Percentiles rank a stretch among this genome's conserved stretches.
Conservation (phyloP, 345 rosid genomes). For the Brassica carinata region DNA sequence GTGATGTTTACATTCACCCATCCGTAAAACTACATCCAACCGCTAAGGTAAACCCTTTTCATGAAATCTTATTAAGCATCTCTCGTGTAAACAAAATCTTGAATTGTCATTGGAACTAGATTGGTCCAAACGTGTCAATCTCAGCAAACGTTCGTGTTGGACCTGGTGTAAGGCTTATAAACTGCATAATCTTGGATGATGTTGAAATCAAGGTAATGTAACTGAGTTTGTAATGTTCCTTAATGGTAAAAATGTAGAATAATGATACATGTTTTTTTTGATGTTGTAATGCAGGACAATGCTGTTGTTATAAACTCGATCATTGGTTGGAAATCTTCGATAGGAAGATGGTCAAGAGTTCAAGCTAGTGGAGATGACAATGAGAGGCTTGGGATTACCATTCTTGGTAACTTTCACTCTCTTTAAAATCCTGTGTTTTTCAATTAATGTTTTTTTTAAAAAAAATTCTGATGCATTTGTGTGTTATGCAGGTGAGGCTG, state of each 20-base stretch:
- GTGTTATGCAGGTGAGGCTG: conserved; percentile 69
- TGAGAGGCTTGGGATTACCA: conserved; percentile 72
- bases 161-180: conserved; percentile 83
- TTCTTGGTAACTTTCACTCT: conserved; percentile 57
- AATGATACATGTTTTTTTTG: background rate
- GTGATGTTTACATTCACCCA: conserved; percentile 83
- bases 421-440: background rate
- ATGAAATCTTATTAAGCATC: background rate
- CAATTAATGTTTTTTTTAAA: background rate
- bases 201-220: conserved; percentile 61
- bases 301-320: conserved; percentile 72
- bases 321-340: conserved; percentile 80
- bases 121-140: conserved; percentile 91
- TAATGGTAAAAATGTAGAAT: too few relatives aligned
- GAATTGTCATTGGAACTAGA: conserved; percentile 40
- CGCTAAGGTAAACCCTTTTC: conserved; percentile 58
- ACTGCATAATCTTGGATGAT: conserved; percentile 76
- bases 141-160: conserved; percentile 89
- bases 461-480: background rate
- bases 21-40: conserved; percentile 85
- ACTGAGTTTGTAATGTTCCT: background rate
- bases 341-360: conserved; percentile 84
- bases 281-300: conserved; percentile 57
- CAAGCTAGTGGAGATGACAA: conserved; percentile 78
- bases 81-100: background rate